These are phyloP conservation scores for Penicillium tannophilum DNA, from an alignment of 495 filamentous ascomycete genomes.

Conservation along the genomic window DNA sequence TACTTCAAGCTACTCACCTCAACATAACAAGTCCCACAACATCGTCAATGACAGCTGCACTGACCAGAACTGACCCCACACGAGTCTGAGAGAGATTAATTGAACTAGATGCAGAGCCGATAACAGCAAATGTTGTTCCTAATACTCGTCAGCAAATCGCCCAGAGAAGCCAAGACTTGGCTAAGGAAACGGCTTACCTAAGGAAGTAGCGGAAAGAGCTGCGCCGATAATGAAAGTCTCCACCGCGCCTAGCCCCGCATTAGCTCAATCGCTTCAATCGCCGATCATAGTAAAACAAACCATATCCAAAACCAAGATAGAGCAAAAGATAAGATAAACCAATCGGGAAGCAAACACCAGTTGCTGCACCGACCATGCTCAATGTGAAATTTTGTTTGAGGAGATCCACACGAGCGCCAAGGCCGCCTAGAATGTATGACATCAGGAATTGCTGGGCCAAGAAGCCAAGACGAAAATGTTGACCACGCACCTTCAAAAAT, in stretches of 20 bases:
- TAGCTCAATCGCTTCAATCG: conserved; percentile 2
- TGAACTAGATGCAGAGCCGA: conserved; percentile 28
- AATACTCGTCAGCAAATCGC: not conserved
- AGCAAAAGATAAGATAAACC: conserved; percentile 35
- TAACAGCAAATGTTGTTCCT: conserved; percentile 40
- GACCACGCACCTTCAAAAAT: conserved; percentile 35
- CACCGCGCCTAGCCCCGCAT: conserved; percentile 27
- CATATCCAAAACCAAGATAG: conserved; percentile 36
- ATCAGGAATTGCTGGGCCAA: conserved; percentile 8
- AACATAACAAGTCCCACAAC: conserved; percentile 77
- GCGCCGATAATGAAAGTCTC: conserved; percentile 42
- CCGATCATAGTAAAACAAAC: conserved; percentile 14
- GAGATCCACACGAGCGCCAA: conserved; percentile 34
- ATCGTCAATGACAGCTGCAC: conserved; percentile 80
- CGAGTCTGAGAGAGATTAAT: conserved; percentile 34
- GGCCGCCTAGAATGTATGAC: conserved; percentile 32
- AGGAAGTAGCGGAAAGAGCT: conserved; percentile 36
- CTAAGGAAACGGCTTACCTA: conserved; percentile 21
- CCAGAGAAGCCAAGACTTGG: not conserved
- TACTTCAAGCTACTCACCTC: conserved; percentile 34
- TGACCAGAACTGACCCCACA: conserved; percentile 41
- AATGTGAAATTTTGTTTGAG: conserved; percentile 35
- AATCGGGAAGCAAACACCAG: conserved; percentile 38
- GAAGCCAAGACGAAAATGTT: conserved; percentile 5
- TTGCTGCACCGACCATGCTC: conserved; percentile 35